phyloP scores from a whole-genome alignment of 2,329 filamentous ascomycete species.

The Dichotomopilus funicola region DNA sequence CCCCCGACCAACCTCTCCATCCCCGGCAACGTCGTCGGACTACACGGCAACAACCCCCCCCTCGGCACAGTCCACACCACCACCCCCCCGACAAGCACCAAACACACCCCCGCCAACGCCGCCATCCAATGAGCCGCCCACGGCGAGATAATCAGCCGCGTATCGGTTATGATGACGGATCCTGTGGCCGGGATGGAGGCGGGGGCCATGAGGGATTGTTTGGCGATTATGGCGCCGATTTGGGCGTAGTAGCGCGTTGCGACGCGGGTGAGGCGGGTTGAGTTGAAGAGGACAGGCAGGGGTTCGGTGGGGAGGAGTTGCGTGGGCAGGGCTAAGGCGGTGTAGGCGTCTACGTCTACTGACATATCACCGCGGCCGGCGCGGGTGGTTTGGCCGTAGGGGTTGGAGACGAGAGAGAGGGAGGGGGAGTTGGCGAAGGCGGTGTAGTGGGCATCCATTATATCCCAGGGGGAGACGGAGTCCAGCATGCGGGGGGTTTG shows the following conservation, averaged over 20 bases:
- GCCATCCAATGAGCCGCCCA: constrained; percentile 4
- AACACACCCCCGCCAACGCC: background rate
- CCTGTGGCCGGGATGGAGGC: background rate
- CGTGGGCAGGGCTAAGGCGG: background rate
- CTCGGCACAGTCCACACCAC: background rate
- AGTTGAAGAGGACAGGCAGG: background rate
- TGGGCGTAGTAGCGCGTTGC: background rate
- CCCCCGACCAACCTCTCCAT: background rate
- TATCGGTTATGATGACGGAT: background rate
- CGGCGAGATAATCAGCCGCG: background rate
- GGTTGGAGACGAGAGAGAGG: background rate
- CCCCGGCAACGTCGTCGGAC: background rate
- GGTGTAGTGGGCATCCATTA: background rate
- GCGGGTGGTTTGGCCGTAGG: background rate
- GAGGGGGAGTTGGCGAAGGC: background rate
- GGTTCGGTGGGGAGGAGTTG: background rate
- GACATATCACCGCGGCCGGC: background rate
- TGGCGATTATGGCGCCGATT: background rate
- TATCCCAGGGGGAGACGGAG: background rate
- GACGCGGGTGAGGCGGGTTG: background rate
- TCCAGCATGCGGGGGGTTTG: background rate
- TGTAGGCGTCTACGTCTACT: background rate
- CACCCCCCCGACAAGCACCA: background rate
- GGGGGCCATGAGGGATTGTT: background rate
- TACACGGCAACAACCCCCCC: background rate